These are phyloP conservation scores for Annulohypoxylon maeteangense DNA, from an alignment of 495 filamentous ascomycete genomes.

Conservation along the genomic window DNA sequence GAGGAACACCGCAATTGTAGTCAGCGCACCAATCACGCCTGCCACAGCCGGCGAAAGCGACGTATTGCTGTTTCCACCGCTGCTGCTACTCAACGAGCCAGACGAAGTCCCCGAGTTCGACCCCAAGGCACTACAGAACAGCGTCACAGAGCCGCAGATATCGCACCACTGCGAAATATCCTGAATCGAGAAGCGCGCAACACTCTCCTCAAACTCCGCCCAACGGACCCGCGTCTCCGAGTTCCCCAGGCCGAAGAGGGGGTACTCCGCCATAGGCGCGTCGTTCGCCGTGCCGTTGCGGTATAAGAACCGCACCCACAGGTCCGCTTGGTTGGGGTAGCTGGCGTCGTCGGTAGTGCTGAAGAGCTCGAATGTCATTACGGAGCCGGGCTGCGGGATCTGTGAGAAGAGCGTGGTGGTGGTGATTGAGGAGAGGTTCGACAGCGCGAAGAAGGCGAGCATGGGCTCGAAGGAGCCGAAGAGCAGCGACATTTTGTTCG, in stretches of 20 bases:
- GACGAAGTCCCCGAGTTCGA: constrained; percentile 1
- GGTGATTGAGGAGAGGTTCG: constrained; percentile 38
- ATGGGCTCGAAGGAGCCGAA: constrained; percentile 59
- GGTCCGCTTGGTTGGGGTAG: constrained; percentile 41
- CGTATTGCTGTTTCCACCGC: not conserved
- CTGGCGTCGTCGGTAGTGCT: constrained; percentile 39
- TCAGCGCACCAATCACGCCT: constrained; percentile 53
- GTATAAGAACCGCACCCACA: constrained; percentile 56
- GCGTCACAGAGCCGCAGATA: constrained; percentile 39
- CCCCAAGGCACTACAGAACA: constrained; percentile 45
- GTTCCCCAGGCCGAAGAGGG: constrained; percentile 48
- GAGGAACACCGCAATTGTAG: constrained; percentile 40
- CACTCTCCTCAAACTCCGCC: constrained; percentile 38
- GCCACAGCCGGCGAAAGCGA: constrained; percentile 47
- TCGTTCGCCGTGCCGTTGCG: constrained; percentile 46
- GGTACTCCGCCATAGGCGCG: constrained; percentile 41
- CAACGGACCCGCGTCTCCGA: constrained; percentile 43
- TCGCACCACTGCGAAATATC: constrained; percentile 48
- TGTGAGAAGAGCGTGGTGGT: constrained; percentile 38
- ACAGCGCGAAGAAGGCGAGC: constrained; percentile 54
- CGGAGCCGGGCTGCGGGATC: constrained; percentile 53
- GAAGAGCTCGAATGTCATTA: constrained; percentile 58
- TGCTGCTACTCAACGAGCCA: not conserved
- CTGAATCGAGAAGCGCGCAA: constrained; percentile 42
- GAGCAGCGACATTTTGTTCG: constrained; percentile 53